phyloP scores from a whole-genome alignment of 768 basidiomycete genomes.

The Rhizopogon rudus region DNA sequence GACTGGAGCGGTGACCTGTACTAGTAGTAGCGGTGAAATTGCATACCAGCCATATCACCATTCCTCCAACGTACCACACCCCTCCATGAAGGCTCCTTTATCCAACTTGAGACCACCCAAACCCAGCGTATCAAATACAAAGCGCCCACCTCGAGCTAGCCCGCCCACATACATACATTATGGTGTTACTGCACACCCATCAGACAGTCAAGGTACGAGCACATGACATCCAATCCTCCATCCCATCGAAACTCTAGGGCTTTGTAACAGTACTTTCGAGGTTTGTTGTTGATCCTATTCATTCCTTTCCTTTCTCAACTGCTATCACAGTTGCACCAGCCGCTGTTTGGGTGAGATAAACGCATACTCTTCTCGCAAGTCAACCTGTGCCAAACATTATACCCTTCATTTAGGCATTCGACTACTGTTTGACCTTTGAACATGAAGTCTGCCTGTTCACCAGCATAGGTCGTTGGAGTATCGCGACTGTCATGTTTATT shows the following conservation, averaged over 20 bases:
- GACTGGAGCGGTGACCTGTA: too few species aligned
- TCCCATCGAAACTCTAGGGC: not conserved
- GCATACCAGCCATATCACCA: too few species aligned
- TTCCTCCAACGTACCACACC: too few species aligned
- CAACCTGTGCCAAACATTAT: not conserved
- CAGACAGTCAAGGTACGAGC: too few species aligned
- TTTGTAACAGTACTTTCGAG: slow-evolving; percentile 2
- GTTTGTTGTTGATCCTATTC: not conserved
- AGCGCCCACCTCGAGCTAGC: too few species aligned
- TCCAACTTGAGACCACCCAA: too few species aligned
- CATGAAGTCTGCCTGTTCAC: slow-evolving; percentile 3
- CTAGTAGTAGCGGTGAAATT: too few species aligned
- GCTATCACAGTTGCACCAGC: not conserved
- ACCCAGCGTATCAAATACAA: too few species aligned
- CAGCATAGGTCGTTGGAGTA: not conserved
- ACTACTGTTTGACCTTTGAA: slow-evolving; percentile 4
- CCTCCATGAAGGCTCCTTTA: too few species aligned
- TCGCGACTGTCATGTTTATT: slow-evolving; percentile 5
- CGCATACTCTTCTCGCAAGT: not conserved
- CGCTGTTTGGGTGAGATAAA: slow-evolving; percentile 1
- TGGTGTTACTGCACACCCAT: too few species aligned
- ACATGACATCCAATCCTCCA: too few species aligned
- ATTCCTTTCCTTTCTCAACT: not conserved
- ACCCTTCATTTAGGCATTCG: not conserved
- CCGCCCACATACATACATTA: too few species aligned